Evolutionary conservation across 2,329 filamentous ascomycete species (phyloP).

Genomic region (Myriosclerotinia curreyana): DNA sequence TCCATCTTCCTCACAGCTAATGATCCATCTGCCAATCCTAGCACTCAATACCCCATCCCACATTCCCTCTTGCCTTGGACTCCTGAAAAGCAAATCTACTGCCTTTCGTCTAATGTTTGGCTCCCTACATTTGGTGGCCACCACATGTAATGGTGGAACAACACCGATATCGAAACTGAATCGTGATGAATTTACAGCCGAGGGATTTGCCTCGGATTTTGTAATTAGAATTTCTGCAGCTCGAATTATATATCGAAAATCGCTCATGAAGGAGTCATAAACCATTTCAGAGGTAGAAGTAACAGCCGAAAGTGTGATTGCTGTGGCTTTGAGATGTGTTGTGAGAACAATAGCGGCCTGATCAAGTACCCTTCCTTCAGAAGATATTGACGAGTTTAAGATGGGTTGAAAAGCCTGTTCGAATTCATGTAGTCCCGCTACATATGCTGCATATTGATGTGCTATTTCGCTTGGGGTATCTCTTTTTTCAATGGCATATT

Average conservation of each 20-base stretch:
- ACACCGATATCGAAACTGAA: conserved; percentile 65
- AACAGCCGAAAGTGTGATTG: conserved; percentile 29
- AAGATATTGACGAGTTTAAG: conserved; percentile 29
- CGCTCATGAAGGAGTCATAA: conserved; percentile 30
- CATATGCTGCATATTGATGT: conserved; percentile 25
- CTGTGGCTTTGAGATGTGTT: conserved; percentile 25
- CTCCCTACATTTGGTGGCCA: conserved; percentile 65
- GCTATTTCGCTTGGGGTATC: conserved; percentile 27
- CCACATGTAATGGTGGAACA: conserved; percentile 61
- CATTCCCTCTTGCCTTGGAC: conserved; percentile 63
- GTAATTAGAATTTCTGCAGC: conserved; percentile 28
- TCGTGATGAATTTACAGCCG: conserved; percentile 41
- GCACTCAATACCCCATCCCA: conserved; percentile 51
- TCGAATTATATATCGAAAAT: conserved; percentile 33
- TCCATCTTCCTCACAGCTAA: conserved; percentile 34
- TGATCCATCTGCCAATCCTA: conserved; percentile 34
- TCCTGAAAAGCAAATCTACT: conserved; percentile 56
- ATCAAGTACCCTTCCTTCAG: conserved; percentile 29
- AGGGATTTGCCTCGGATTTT: conserved; percentile 21
- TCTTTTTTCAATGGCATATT: conserved; percentile 25
- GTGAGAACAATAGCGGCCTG: conserved; percentile 28
- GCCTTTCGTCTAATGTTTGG: conserved; percentile 55
- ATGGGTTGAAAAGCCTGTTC: conserved; percentile 32
- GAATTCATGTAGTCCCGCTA: conserved; percentile 30
- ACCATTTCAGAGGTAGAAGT: conserved; percentile 32